Percentiles rank a stretch among this genome's conserved stretches.
These are phyloP conservation scores for Exophiala sideris DNA, from an alignment of 2,329 filamentous ascomycete species.

Conservation along the genomic window DNA sequence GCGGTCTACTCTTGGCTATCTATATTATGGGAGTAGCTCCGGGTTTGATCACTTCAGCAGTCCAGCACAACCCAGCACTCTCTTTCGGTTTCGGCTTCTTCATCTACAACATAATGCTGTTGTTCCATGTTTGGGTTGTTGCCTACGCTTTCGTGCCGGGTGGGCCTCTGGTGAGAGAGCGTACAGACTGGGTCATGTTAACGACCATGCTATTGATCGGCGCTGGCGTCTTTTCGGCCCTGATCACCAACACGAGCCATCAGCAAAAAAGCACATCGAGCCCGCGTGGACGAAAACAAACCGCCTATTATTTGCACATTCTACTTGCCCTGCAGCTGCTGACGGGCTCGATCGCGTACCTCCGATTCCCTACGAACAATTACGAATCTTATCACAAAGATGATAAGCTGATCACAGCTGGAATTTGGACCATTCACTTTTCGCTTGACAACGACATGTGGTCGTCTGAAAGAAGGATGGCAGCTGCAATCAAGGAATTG, in stretches of 20 bases:
- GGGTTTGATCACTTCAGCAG: constrained; percentile 70
- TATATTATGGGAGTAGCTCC: constrained; percentile 81
- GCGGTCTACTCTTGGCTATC: constrained; percentile 68
- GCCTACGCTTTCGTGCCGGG: constrained; percentile 97
- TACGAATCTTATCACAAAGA: constrained; percentile 86
- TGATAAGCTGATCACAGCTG: constrained; percentile 82
- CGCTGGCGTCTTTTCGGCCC: constrained; percentile 71
- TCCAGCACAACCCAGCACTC: constrained; percentile 69
- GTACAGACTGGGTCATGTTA: constrained; percentile 92
- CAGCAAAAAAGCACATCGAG: constrained; percentile 33
- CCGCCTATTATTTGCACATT: constrained; percentile 67
- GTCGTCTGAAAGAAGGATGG: constrained; percentile 92
- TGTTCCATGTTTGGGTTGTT: constrained; percentile 99
- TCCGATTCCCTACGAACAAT: constrained; percentile 88
- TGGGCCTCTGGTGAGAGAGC: constrained; percentile 85
- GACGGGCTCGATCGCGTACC: constrained; percentile 75
- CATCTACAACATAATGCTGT: constrained; percentile 85
- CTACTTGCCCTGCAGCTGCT: constrained; percentile 75
- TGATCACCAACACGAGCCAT: constrained; percentile 49
- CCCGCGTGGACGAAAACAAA: constrained; percentile 48
- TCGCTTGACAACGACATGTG: constrained; percentile 98
- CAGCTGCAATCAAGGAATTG: constrained; percentile 84
- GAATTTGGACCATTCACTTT: constrained; percentile 99
- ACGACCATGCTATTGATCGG: constrained; percentile 81
- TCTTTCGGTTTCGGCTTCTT: constrained; percentile 89